Evolutionary conservation across 2,329 filamentous ascomycete species (phyloP).

Genomic region (Pyricularia sp.): DNA sequence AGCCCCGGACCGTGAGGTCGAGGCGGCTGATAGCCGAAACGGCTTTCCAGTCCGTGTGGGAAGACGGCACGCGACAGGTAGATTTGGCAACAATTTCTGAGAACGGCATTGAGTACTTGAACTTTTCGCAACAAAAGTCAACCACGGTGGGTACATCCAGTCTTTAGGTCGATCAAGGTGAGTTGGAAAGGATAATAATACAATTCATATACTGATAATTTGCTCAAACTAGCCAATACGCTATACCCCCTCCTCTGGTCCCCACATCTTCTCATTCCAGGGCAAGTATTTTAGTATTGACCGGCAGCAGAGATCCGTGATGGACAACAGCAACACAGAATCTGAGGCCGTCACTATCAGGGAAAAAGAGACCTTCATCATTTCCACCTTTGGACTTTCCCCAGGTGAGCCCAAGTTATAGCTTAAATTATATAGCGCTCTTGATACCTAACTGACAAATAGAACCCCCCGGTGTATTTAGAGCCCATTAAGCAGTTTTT

Average conservation of each 20-base stretch:
- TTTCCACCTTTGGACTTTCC: conserved; percentile 42
- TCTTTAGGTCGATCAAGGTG: neutral
- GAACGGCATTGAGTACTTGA: conserved; percentile 34
- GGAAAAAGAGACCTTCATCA: conserved; percentile 35
- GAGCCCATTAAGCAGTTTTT: conserved; percentile 42
- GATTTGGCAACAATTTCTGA: conserved; percentile 20
- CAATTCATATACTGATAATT: neutral
- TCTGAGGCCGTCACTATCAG: conserved; percentile 25
- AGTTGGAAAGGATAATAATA: neutral
- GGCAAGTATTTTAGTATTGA: conserved; percentile 36
- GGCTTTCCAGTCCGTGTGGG: conserved; percentile 40
- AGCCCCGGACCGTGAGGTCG: conserved; percentile 37
- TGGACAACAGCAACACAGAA: conserved; percentile 20
- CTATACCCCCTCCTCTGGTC: conserved; percentile 40
- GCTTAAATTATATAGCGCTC: neutral
- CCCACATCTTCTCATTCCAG: conserved; percentile 40
- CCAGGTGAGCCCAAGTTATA: conserved; percentile 10
- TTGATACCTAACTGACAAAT: neutral
- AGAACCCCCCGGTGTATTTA: neutral
- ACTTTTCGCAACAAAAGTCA: conserved; percentile 46
- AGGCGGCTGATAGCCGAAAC: conserved; percentile 43
- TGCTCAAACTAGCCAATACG: conserved; percentile 27
- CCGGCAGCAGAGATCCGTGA: conserved; percentile 29
- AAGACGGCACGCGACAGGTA: conserved; percentile 31
- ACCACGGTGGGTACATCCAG: conserved; percentile 24